Base-by-base conservation (phyloP, 2,329 filamentous ascomycete genomes). In the Leptographium radiaticola region DNA sequence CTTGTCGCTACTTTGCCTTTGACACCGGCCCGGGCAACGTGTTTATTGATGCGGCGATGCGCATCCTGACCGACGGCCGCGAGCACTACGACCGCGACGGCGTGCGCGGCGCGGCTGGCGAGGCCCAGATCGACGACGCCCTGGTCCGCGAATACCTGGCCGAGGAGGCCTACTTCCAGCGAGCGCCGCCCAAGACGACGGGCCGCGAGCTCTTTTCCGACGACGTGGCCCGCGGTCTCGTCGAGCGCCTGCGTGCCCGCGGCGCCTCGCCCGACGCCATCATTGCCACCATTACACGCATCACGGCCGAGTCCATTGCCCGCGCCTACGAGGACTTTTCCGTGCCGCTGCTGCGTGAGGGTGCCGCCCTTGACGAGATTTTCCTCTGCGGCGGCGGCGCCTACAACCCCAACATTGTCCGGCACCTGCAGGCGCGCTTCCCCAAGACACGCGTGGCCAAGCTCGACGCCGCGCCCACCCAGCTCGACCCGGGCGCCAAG, bases 301-400 rank as follows among this genome's bases (percentile, higher is more conserved):
- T 51, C 49, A 51, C 49, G 18, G 49, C 49, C 49, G 49, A 51
- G 49, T 51, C 49, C 11, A 42, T 51, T 30, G 49, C 49, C 10
- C 36, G 20, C 6, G 49, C 49, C 49, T 51, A 51, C 49, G 49
- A 51, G 20, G 39, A 30, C 36, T 51, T 51, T 51, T 38, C 18
- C 5, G 12, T 51, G 49, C 49, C 49, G 18, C 25, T 30, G 5
- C 30, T 51, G 15, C 18, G 20, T 18, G 18, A 18, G 13, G 39
- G 39, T 38, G n/a, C 36, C 36, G 10, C 9, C 36, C 13, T 51
- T 2, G 49, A 51, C 49, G 49, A 42, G 49, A 51, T 51, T 38
- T 51, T 42, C 20, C 12, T 51, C 13, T 51, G 49, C 20, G 49
- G 49, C 18, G 49, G 49, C 49, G 49, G 49, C 20, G 49, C 49